A percentile compares a stretch with the other conserved stretches of the same genome.
phyloP scores from a whole-genome alignment of 2,329 filamentous ascomycete genomes.

The Cercospora zeina region DNA sequence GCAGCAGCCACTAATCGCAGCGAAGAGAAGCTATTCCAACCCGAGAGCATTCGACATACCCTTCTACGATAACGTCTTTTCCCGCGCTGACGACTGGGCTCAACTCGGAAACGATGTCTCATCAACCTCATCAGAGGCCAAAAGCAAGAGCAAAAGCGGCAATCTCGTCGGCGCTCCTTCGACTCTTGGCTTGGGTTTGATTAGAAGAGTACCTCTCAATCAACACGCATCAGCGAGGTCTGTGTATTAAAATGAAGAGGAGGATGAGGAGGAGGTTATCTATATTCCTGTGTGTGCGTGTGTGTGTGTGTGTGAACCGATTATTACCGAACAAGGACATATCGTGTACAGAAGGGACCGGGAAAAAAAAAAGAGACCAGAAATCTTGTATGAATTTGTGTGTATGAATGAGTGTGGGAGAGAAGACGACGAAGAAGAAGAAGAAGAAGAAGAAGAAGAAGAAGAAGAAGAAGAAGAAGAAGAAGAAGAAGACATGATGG shows the following conservation, averaged over 20 bases:
- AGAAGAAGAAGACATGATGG: neutral
- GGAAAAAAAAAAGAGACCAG: too few species aligned
- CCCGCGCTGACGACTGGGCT: slow-evolving; percentile 10
- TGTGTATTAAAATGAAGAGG: neutral
- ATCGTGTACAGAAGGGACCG: too few species aligned
- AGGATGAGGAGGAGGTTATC: neutral
- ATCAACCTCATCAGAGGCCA: neutral
- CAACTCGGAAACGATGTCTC: slow-evolving; percentile 13
- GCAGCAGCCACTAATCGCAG: slow-evolving; percentile 9
- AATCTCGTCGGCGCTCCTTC: neutral
- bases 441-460: too few species aligned
- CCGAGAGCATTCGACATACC: slow-evolving; percentile 5
- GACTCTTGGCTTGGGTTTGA: slow-evolving; percentile 4
- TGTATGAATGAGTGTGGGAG: too few species aligned
- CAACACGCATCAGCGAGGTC: neutral
- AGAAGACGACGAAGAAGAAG: too few species aligned
- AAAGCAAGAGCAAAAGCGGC: neutral
- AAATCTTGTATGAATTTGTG: too few species aligned
- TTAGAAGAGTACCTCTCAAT: slow-evolving; percentile 6
- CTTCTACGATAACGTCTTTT: neutral
- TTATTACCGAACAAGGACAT: too few species aligned
- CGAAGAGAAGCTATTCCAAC: slow-evolving; percentile 13
- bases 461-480: too few species aligned
- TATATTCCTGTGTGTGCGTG: too few species aligned
- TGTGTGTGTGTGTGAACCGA: too few species aligned